phyloP scores from a whole-genome alignment of 176 grass and related monocot genomes.

The Musa troglodytarum region DNA sequence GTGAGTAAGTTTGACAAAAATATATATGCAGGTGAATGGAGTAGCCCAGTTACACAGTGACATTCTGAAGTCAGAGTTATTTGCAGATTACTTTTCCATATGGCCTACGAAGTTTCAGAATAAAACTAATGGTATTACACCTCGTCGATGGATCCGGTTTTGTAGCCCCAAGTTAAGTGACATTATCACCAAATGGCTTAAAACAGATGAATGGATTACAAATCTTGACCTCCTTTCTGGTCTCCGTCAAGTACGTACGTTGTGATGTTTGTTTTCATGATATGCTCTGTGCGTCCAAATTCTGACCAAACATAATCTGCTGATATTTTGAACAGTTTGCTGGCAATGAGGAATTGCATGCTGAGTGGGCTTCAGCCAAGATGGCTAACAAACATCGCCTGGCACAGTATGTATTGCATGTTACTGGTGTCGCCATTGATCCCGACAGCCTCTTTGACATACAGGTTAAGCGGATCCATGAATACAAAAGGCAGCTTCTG shows the following conservation, averaged over 20 bases:
- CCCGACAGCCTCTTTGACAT: slow-evolving; percentile 62
- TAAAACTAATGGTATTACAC: slow-evolving; percentile 83
- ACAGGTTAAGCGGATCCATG: slow-evolving; percentile 83
- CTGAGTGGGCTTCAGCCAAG: slow-evolving; percentile 68
- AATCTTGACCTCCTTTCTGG: slow-evolving; percentile 64
- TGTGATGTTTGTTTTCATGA: background rate
- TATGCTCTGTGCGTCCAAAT: background rate
- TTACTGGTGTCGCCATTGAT: slow-evolving; percentile 47
- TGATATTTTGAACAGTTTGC: slow-evolving; percentile 40
- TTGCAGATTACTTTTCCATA: slow-evolving; percentile 52
- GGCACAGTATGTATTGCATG: slow-evolving; percentile 57
- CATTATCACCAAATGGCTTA: slow-evolving; percentile 60
- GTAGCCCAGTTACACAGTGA: slow-evolving; percentile 76
- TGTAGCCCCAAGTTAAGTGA: slow-evolving; percentile 72
- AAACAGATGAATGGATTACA: slow-evolving; percentile 60
- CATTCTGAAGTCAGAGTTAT: slow-evolving; percentile 66
- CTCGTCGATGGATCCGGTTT: slow-evolving; percentile 59
- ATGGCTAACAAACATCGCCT: slow-evolving; percentile 56
- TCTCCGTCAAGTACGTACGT: slow-evolving; percentile 49
- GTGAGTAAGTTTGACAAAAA: slow-evolving; percentile 16
- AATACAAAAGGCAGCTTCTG: slow-evolving; percentile 74
- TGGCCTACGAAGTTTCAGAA: slow-evolving; percentile 74
- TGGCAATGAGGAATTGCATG: slow-evolving; percentile 56
- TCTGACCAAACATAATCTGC: background rate
- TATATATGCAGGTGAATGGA: slow-evolving; percentile 58